Base-by-base conservation (phyloP, 345 rosid species). In the Mallotus nudiflorus region DNA sequence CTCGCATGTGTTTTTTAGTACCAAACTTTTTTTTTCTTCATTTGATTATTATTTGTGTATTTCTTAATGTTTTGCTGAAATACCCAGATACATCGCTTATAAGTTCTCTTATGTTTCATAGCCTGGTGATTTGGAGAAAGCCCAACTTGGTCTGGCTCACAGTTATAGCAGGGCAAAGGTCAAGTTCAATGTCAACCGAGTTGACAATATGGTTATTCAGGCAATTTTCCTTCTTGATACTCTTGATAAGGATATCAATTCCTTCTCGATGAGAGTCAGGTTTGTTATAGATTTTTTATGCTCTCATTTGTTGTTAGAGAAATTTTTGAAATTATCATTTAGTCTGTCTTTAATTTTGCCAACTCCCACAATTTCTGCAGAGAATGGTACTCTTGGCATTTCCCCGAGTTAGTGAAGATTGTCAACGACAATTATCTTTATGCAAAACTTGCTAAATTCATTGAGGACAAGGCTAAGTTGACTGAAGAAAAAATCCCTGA, bases 301-400 rank as follows among this genome's bases (percentile, higher is more conserved):
- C 27, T 27, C 0, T 22, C 19, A 35, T 20, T 15, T 19, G 12
- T 31, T 63, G 2, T 20, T 48, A 16, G 28, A 14, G 35, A 31
- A 55, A 29, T 24, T 28, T 22, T 58, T 76, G 49, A 54, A 65
- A 29, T 27, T 66, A 35, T 33, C 4, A 66, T 53, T 20, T 28
- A 27, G 3, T 15, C 42, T n/a, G 4, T 35, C 14, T 66, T 12
- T 13, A 15, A 18, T 1, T 66, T 31, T 24, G 48, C 42, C 68
- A 55, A 25, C 31, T 49, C 67, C n/a, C 42, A 44, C 27, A n/a
- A n/a, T 76, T 80, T 24, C 24, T 73, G 70, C 85, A 95, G 99
- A 68, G 99, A 95, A 81, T 95, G 97, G 98, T 95, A 95, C 72
- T 92, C 98, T 16, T 92, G 98, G 98, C 99, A 95, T 72, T 95